Percentiles rank a stretch among this genome's conserved stretches.
Evolutionary conservation across 768 basidiomycete genomes (phyloP).

Genomic region (Pisolithus tinctorius): DNA sequence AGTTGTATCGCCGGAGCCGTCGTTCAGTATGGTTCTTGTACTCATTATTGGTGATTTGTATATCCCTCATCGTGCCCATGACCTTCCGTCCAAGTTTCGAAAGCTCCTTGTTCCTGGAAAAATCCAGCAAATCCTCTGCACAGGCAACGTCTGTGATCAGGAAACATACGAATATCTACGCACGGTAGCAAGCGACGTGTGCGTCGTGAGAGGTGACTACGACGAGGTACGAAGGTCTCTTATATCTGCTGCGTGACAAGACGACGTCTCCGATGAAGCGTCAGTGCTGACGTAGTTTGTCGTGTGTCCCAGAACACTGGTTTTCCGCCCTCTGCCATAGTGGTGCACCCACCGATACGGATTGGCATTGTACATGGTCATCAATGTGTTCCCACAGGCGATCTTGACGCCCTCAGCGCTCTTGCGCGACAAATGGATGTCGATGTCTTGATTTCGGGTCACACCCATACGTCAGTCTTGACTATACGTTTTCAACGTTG

Average conservation of each 20-base stretch:
- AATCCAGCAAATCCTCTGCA: slow-evolving; percentile 96
- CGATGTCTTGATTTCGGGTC: slow-evolving; percentile 89
- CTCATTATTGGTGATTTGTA: slow-evolving; percentile 96
- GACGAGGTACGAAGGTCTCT: slow-evolving; percentile 64
- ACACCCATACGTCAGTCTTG: slow-evolving; percentile 79
- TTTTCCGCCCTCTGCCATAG: slow-evolving; percentile 75
- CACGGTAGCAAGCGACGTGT: slow-evolving; percentile 89
- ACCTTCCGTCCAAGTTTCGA: slow-evolving; percentile 94
- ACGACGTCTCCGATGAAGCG: background rate
- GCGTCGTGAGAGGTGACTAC: slow-evolving; percentile 90
- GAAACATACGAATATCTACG: slow-evolving; percentile 96
- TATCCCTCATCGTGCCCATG: slow-evolving; percentile 86
- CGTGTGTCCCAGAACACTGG: slow-evolving; percentile 43
- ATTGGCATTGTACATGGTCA: slow-evolving; percentile 94
- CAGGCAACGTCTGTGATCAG: slow-evolving; percentile 94
- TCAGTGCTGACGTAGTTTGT: background rate
- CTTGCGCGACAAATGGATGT: slow-evolving; percentile 97
- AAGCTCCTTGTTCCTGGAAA: slow-evolving; percentile 94
- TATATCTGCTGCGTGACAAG: background rate
- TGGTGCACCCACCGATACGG: slow-evolving; percentile 77
- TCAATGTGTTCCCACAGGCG: slow-evolving; percentile 88
- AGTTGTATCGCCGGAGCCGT: background rate
- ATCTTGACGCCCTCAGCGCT: slow-evolving; percentile 81
- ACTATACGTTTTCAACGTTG: background rate
- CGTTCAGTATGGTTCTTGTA: slow-evolving; percentile 60